Evolutionary conservation across 805 yeast species (phyloP).

Genomic region (Ogataea populi-albae): DNA sequence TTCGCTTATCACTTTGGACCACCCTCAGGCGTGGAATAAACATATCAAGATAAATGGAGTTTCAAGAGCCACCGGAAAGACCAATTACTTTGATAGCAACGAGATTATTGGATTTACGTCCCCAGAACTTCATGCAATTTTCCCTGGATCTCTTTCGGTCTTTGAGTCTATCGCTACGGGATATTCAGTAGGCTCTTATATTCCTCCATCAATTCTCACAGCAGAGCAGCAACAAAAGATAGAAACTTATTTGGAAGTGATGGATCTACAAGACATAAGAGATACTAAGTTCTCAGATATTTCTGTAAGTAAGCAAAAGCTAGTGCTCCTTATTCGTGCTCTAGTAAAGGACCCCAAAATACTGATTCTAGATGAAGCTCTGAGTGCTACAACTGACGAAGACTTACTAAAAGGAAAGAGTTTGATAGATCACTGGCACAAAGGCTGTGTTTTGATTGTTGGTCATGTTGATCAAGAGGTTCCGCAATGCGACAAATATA

Average conservation of each 20-base stretch:
- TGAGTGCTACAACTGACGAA: slow-evolving; percentile 80
- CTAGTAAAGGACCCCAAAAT: slow-evolving; percentile 74
- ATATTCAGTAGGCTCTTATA: slow-evolving; percentile 60
- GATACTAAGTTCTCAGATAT: slow-evolving; percentile 50
- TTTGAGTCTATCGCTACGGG: slow-evolving; percentile 69
- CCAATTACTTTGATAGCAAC: slow-evolving; percentile 77
- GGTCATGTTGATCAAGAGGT: slow-evolving; percentile 85
- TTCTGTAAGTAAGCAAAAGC: slow-evolving; percentile 71
- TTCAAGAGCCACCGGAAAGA: slow-evolving; percentile 69
- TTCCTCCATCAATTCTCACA: slow-evolving; percentile 44
- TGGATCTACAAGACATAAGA: slow-evolving; percentile 39
- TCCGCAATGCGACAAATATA: slow-evolving; percentile 59
- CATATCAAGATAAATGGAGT: slow-evolving; percentile 61
- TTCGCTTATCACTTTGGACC: slow-evolving; percentile 86
- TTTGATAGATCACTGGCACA: slow-evolving; percentile 47
- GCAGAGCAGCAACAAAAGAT: slow-evolving; percentile 37
- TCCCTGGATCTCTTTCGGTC: slow-evolving; percentile 57
- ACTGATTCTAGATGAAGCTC: slow-evolving; percentile 85
- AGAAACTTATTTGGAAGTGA: slow-evolving; percentile 45
- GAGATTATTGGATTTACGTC: slow-evolving; percentile 79
- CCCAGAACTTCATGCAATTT: slow-evolving; percentile 90
- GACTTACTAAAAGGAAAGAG: slow-evolving; percentile 54
- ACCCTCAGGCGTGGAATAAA: slow-evolving; percentile 92
- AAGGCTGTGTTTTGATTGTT: slow-evolving; percentile 70
- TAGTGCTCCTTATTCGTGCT: slow-evolving; percentile 73